A percentile compares a stretch with the other conserved stretches of the same genome.
Evolutionary conservation across 768 basidiomycete genomes (phyloP).

Genomic region (Mycena albidolilacea): DNA sequence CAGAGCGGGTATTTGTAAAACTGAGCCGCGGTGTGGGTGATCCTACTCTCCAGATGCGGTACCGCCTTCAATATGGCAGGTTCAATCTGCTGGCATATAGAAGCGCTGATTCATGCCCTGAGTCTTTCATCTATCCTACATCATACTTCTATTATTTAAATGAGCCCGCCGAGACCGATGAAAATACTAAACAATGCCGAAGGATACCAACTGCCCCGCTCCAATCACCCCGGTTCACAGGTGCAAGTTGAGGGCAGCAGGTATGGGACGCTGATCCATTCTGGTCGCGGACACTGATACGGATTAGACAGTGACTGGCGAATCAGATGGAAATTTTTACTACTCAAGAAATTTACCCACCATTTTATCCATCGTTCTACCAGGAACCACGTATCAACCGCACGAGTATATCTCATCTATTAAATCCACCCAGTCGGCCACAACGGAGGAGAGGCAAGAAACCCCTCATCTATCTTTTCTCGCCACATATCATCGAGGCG

Average conservation of each 20-base stretch:
- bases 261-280: not conserved
- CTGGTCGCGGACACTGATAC: too few relatives aligned
- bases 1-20: too few relatives aligned
- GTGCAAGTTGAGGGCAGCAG: not conserved
- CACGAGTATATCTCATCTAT: constrained; percentile 6
- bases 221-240: not conserved
- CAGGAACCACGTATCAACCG: not conserved
- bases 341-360: not conserved
- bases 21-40: too few relatives aligned
- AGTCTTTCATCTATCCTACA: not conserved
- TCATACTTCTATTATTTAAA: not conserved
- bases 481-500: constrained; percentile 3
- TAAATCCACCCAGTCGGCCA: constrained; percentile 2
- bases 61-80: not conserved
- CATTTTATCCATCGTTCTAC: not conserved
- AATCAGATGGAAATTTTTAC: not conserved
- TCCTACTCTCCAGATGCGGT: constrained; percentile 1
- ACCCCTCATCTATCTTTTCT: constrained; percentile 28
- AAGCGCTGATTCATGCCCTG: not conserved
- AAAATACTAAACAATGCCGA: not conserved
- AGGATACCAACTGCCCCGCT: constrained; percentile 3
- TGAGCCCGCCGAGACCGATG: not conserved
- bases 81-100: not conserved
- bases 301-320: not conserved
- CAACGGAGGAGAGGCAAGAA: constrained; percentile 14